Evolutionary conservation across 108 stramenopile genomes (phyloP).

Genomic region (Fragilariopsis cylindrus): DNA sequence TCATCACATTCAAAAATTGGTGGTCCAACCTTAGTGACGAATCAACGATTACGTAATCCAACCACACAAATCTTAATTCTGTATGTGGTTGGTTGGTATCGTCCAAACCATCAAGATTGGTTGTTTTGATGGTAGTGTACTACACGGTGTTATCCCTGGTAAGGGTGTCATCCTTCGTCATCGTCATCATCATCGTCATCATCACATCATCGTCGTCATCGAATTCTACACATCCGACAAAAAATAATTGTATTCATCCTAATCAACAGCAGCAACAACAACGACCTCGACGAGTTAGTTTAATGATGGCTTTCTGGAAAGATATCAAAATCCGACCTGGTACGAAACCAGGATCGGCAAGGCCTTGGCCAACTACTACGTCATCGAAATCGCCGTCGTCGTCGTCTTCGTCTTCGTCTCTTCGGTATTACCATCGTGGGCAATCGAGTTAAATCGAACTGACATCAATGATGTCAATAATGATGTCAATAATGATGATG

Average conservation of each 20-base stretch:
- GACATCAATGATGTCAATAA: neutral
- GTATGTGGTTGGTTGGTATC: constrained; percentile 68
- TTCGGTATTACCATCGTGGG: constrained; percentile 3
- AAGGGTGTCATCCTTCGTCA: constrained; percentile 40
- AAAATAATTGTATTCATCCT: neutral
- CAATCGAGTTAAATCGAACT: neutral
- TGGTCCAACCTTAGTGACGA: constrained; percentile 83
- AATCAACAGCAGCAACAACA: constrained; percentile 3
- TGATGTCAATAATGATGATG: neutral
- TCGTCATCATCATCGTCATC: neutral
- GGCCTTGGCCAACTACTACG: constrained; percentile 52
- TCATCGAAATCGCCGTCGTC: constrained; percentile 7
- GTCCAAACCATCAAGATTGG: constrained; percentile 58
- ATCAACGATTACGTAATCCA: constrained; percentile 48
- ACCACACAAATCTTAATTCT: constrained; percentile 49
- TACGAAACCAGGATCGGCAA: constrained; percentile 54
- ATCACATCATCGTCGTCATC: neutral
- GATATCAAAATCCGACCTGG: constrained; percentile 56
- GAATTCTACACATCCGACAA: neutral
- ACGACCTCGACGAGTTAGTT: constrained; percentile 64
- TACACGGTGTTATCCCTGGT: constrained; percentile 92
- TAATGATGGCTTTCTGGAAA: constrained; percentile 93
- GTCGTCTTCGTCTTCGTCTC: neutral
- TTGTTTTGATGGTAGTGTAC: constrained; percentile 81
- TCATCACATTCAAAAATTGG: constrained; percentile 41